Conservation (phyloP, 2,329 filamentous ascomycete species). For the Erysiphe pulchra region DNA sequence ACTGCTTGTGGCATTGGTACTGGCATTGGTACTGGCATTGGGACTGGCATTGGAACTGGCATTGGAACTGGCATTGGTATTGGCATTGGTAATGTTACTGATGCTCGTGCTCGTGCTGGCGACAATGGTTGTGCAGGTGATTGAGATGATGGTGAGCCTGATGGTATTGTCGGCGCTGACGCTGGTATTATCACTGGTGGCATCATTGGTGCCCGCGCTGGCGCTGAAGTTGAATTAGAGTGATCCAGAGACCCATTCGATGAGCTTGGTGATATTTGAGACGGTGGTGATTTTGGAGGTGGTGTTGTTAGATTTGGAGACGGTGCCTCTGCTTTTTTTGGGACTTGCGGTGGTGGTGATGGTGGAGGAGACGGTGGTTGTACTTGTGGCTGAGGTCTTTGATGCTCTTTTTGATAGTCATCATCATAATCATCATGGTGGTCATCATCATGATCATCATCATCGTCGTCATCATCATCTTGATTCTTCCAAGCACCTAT, state of each 20-base stretch:
- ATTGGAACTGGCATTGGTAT: not conserved
- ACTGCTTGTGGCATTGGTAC: no score
- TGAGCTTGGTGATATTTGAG: not conserved
- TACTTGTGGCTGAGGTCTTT: not conserved
- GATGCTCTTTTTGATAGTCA: not conserved
- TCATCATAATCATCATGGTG: constrained; percentile 1
- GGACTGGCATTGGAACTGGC: no score
- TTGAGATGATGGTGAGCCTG: not conserved
- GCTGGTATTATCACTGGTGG: not conserved
- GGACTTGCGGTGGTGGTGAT: not conserved
- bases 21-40: no score
- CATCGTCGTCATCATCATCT: not conserved
- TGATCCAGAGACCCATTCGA: not conserved
- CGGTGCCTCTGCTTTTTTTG: not conserved
- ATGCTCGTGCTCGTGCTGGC: not conserved
- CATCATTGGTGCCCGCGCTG: not conserved
- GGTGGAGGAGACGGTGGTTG: not conserved
- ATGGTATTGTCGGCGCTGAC: not conserved
- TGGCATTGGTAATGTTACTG: not conserved
- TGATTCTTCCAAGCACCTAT: constrained; percentile 1
- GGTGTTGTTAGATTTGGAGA: not conserved
- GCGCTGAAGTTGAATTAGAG: no score
- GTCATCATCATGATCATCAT: not conserved
- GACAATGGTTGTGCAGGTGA: not conserved
- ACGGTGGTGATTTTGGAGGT: not conserved